Percentiles rank a stretch among this genome's conserved stretches.
These are phyloP conservation scores for Chrysosporium keratinophilum DNA, from an alignment of 2,329 filamentous ascomycete genomes.

Conservation along the genomic window DNA sequence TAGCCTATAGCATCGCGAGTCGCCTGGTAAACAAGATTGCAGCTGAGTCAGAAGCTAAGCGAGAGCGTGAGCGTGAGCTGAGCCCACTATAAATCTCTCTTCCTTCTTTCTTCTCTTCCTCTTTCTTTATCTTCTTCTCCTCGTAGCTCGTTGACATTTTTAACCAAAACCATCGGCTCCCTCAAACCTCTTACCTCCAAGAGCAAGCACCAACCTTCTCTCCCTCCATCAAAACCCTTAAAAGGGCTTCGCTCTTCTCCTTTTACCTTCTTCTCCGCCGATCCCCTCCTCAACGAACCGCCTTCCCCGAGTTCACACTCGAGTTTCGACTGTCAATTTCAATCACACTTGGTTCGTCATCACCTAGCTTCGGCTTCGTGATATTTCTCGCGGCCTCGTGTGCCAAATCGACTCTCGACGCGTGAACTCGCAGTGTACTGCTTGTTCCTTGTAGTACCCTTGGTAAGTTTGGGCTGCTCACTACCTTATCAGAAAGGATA, in stretches of 20 bases:
- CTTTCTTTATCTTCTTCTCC: neutral
- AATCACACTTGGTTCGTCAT: constrained; percentile 1
- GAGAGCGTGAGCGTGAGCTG: constrained; percentile 2
- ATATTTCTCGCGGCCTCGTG: constrained; percentile 5
- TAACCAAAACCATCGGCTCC: neutral
- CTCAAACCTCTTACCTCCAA: neutral
- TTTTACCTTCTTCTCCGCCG: too few species aligned
- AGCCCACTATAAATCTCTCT: constrained; percentile 3
- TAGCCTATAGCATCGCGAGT: neutral
- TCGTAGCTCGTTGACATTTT: neutral
- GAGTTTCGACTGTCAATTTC: neutral
- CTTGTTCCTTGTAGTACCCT: constrained; percentile 3
- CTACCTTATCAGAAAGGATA: neutral
- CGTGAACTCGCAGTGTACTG: constrained; percentile 3
- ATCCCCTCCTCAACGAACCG: neutral
- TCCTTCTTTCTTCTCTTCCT: neutral
- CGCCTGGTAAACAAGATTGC: neutral
- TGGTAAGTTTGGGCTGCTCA: constrained; percentile 1
- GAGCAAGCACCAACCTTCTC: neutral
- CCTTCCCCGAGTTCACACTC: neutral
- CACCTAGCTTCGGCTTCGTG: constrained; percentile 1
- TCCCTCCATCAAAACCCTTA: neutral
- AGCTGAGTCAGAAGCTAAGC: constrained; percentile 1
- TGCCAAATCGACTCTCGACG: neutral
- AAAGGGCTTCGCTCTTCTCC: neutral